Evolutionary conservation across 345 rosid genomes (phyloP).

Genomic region (Diplotaxis tenuifolia): DNA sequence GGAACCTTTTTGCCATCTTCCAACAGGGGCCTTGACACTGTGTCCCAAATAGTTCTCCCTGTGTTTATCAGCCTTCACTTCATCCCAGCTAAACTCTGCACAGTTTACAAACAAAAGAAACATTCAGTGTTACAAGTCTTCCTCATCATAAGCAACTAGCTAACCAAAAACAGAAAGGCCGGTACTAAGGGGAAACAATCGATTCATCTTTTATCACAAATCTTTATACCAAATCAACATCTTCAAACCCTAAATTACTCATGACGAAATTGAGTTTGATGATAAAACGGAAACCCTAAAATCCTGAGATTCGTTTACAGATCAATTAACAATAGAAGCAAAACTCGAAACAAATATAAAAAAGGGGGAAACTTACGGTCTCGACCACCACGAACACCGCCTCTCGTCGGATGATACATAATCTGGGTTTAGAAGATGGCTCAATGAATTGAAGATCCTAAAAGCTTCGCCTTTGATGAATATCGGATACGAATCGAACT

Average conservation of each 20-base stretch:
- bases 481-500: background rate
- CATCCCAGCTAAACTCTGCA: slow-evolving; percentile 92
- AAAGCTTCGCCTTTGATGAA: background rate
- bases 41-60: slow-evolving; percentile 94
- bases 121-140: background rate
- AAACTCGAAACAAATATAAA: background rate
- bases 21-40: slow-evolving; percentile 93
- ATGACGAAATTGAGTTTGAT: background rate
- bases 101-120: background rate
- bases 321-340: background rate
- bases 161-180: background rate
- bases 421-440: background rate
- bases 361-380: slow-evolving; percentile 62
- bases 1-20: slow-evolving; percentile 96
- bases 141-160: background rate
- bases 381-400: slow-evolving; percentile 99
- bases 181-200: no score
- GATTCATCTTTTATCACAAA: slow-evolving; percentile 1
- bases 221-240: slow-evolving; percentile 9
- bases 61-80: slow-evolving; percentile 86
- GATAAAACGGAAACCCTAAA: slow-evolving; percentile 22
- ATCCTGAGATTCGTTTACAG: background rate
- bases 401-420: slow-evolving; percentile 98
- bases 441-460: background rate
- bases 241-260: slow-evolving; percentile 8